Base-by-base conservation (phyloP, 2,329 filamentous ascomycete species). In the Raffaelea albimanens region DNA sequence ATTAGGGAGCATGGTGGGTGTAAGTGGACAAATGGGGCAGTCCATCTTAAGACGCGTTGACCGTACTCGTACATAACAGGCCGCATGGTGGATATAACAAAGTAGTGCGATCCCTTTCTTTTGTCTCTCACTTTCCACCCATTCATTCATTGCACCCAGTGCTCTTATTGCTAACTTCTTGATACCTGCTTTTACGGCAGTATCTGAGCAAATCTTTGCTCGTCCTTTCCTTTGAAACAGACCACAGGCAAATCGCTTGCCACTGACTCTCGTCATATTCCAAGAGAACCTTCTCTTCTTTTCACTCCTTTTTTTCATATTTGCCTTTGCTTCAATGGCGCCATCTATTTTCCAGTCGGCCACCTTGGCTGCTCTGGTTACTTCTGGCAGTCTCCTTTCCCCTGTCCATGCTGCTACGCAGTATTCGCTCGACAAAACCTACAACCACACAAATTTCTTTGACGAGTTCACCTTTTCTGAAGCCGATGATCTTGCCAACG, bases 401-500 rank as follows among this genome's bases (percentile, higher is more conserved):
- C 47, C 46, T 1, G 45, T 11, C 16, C 18, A 22, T 4, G 40
- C 45, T 3, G 59, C 56, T 42, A 53, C 63, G 52, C 61, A 62
- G 41, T 67, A 69, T 50, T 56, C 61, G 43, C 55, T 72, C 42
- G 52, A 59, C 3, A 68, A 73, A 45, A 56, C 61, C 1, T 72
- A 70, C 54, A 62, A 67, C 41, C 50, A 58, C 20, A 57, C 52
- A 44, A 74, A 73, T 61, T 73, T 75, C 58, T 70, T 73, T 39
- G 60, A 66, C 55, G 69, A 73, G 58, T 74, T 72, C 52, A 49
- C 61, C 40, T 73, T 73, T 57, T 53, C 59, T 44, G 57, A 54
- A 18, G 41, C 56, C 5, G 83, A 88, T 56, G 83, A 88, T 56
- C 79, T 79, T 7, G 87, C 80, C 40, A 59, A 73, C 48, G 84